Evolutionary conservation across 495 filamentous ascomycete species (phyloP).

Genomic region (Parachaetomium inaequale): DNA sequence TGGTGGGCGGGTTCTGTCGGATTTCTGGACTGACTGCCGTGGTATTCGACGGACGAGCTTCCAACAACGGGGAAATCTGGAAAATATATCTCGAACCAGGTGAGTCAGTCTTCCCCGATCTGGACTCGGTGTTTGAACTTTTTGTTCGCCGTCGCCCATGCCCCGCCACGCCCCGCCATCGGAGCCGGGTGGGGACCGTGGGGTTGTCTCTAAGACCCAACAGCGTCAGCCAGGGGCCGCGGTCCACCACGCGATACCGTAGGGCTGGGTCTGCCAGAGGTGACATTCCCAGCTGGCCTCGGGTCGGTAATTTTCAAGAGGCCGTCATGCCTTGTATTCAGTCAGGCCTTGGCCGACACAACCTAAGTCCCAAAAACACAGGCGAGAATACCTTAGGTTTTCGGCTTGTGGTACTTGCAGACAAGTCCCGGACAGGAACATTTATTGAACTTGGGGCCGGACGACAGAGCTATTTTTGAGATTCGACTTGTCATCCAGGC

Average conservation of each 20-base stretch:
- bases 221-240: slow-evolving; percentile 1
- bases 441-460: background rate
- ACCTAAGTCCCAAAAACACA: background rate
- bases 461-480: background rate
- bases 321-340: background rate
- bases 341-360: background rate
- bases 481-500: background rate
- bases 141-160: slow-evolving; percentile 14
- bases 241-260: slow-evolving; percentile 3
- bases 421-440: background rate
- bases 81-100: background rate
- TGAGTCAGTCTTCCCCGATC: slow-evolving; percentile 20
- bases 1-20: slow-evolving; percentile 15
- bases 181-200: slow-evolving; percentile 16
- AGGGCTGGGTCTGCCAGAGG: slow-evolving; percentile 15
- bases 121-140: slow-evolving; percentile 18
- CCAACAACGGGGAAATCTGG: background rate
- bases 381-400: background rate
- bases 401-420: too few relatives aligned
- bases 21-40: background rate
- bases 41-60: background rate
- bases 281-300: background rate
- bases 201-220: slow-evolving; percentile 4
- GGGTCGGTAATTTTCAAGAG: background rate
- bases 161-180: slow-evolving; percentile 31